phyloP scores from a whole-genome alignment of 2,329 filamentous ascomycete species.

The Blumeriella jaapii region DNA sequence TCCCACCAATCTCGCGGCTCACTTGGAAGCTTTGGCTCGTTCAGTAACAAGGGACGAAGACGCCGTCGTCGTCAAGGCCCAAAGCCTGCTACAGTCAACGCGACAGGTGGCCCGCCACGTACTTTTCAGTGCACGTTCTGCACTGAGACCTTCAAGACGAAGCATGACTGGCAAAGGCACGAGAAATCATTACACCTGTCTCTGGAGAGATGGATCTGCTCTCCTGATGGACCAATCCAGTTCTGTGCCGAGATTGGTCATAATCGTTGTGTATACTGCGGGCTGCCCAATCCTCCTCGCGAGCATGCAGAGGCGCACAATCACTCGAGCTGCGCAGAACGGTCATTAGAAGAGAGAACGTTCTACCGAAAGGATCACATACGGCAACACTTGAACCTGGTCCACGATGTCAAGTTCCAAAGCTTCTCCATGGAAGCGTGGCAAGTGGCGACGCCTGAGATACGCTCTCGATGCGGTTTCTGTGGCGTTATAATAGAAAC shows the following conservation, averaged over 20 bases:
- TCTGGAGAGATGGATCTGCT: slow-evolving; percentile 54
- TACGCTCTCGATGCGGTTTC: slow-evolving; percentile 54
- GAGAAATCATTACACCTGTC: slow-evolving; percentile 57
- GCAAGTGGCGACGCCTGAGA: slow-evolving; percentile 48
- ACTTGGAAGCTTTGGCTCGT: slow-evolving; percentile 28
- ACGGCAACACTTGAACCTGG: slow-evolving; percentile 52
- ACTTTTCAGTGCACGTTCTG: slow-evolving; percentile 55
- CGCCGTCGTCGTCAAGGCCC: slow-evolving; percentile 24
- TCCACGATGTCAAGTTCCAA: slow-evolving; percentile 47
- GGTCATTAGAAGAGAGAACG: slow-evolving; percentile 46
- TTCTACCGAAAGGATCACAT: slow-evolving; percentile 58
- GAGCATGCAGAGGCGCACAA: slow-evolving; percentile 49
- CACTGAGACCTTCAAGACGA: slow-evolving; percentile 55
- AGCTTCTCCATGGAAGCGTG: slow-evolving; percentile 54
- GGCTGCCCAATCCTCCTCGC: slow-evolving; percentile 40
- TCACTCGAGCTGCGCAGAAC: slow-evolving; percentile 54
- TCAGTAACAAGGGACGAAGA: slow-evolving; percentile 21
- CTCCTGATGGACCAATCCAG: slow-evolving; percentile 42
- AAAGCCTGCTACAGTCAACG: slow-evolving; percentile 35
- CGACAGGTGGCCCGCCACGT: slow-evolving; percentile 31
- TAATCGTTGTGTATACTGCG: slow-evolving; percentile 48
- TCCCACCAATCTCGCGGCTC: slow-evolving; percentile 48
- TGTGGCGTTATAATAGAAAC: slow-evolving; percentile 50
- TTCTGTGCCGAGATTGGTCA: slow-evolving; percentile 48
- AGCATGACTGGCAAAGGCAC: slow-evolving; percentile 60